Percentiles rank a stretch among this genome's conserved stretches.
Evolutionary conservation across 176 grass and related monocot genomes (phyloP).

Genomic region (Juncus inflexus): DNA sequence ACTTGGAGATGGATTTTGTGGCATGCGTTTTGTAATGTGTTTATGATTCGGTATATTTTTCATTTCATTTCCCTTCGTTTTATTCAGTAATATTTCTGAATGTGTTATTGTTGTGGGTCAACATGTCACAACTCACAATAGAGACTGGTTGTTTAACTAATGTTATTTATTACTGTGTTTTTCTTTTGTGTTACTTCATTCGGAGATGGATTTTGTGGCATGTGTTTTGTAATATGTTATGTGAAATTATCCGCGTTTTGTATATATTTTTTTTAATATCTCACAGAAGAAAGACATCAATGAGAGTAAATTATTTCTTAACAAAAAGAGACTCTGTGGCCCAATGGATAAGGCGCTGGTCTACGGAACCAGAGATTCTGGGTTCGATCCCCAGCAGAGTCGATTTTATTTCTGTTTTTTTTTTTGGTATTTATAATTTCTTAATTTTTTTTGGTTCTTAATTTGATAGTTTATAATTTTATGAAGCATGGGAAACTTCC

Average conservation of each 20-base stretch:
- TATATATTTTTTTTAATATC: too few relatives aligned
- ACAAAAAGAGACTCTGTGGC: neutral
- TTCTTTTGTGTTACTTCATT: neutral
- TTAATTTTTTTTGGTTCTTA: neutral
- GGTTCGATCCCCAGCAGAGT: conserved; percentile 85
- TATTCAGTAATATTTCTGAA: too few relatives aligned
- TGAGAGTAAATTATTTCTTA: too few relatives aligned
- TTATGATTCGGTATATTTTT: neutral
- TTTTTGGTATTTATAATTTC: too few relatives aligned
- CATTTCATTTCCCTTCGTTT: too few relatives aligned
- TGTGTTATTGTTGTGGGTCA: too few relatives aligned
- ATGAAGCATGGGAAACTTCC: too few relatives aligned
- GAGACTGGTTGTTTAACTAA: too few relatives aligned
- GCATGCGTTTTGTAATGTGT: neutral
- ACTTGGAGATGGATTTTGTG: neutral
- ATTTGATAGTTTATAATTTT: too few relatives aligned
- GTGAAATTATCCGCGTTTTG: too few relatives aligned
- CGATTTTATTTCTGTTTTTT: neutral
- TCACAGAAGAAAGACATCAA: too few relatives aligned
- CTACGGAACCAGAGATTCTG: conserved; percentile 51
- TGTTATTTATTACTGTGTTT: neutral
- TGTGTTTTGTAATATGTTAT: conserved; percentile 7
- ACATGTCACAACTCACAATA: too few relatives aligned
- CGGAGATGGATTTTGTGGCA: neutral
- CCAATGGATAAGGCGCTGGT: conserved; percentile 52